Percentiles rank a stretch among this genome's conserved stretches.
Evolutionary conservation across 805 yeast species (phyloP).

Genomic region (Saturnispora saitoi): DNA sequence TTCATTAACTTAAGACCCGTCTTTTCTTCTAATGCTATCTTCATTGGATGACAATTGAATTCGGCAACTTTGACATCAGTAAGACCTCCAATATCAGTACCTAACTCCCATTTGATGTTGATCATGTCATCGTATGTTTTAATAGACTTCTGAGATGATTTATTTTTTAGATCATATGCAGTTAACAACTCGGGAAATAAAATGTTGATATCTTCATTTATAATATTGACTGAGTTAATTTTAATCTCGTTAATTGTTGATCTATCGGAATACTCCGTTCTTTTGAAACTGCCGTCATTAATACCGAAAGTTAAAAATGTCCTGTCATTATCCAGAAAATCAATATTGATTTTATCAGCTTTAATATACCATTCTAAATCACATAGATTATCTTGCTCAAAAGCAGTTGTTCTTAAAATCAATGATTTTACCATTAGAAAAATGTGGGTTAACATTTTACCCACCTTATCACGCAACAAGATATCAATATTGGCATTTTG

Average conservation of each 20-base stretch:
- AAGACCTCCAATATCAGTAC: slow-evolving; percentile 84
- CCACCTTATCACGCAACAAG: slow-evolving; percentile 31
- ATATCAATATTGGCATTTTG: slow-evolving; percentile 19
- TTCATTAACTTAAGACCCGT: slow-evolving; percentile 55
- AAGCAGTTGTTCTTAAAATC: slow-evolving; percentile 14
- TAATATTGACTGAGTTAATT: slow-evolving; percentile 57
- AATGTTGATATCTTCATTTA: slow-evolving; percentile 50
- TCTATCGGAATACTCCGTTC: slow-evolving; percentile 58
- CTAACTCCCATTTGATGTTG: slow-evolving; percentile 63
- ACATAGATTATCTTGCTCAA: slow-evolving; percentile 13
- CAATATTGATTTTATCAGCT: slow-evolving; percentile 65
- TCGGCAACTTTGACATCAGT: slow-evolving; percentile 63
- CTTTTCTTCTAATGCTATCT: slow-evolving; percentile 62
- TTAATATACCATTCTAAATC: slow-evolving; percentile 49
- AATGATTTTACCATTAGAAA: slow-evolving; percentile 37
- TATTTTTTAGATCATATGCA: slow-evolving; percentile 29
- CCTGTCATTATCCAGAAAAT: slow-evolving; percentile 49
- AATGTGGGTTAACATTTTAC: slow-evolving; percentile 33
- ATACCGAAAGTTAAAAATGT: slow-evolving; percentile 58
- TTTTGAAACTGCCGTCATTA: slow-evolving; percentile 48
- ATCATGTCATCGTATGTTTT: slow-evolving; percentile 28
- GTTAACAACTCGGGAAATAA: slow-evolving; percentile 65
- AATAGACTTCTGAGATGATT: slow-evolving; percentile 13
- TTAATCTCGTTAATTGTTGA: slow-evolving; percentile 54
- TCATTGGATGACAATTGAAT: slow-evolving; percentile 55